Evolutionary conservation across 1,284 basidiomycete genomes (phyloP), one percentile per base, ranked within the genome.

Genomic region (Tilletia walkeri): DNA sequence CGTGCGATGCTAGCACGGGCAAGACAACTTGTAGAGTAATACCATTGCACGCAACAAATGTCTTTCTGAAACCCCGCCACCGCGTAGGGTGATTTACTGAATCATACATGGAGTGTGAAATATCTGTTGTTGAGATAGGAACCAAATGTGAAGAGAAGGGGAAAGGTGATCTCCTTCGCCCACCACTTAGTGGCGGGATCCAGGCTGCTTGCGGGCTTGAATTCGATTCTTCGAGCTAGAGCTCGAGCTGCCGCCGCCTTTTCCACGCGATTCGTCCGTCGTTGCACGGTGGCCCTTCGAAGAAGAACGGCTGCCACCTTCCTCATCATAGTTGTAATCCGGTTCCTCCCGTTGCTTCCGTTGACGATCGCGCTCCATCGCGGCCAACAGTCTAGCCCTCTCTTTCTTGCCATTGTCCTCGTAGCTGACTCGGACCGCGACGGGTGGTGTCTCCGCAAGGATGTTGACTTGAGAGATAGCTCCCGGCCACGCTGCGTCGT

Each of bases 11-110:
- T 63, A 39, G 59, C 59, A 18, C 30, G 59, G 6, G 59, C 59
- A 20, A 38, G 34, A 38, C 30, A 63, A 39, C 59, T 63, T 63
- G 59, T 63, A 63, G 59, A 63, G 36, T 63, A 63, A 63, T 63
- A 63, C 16, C 36, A 30, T 63, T 38, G 36, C 36, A 34, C 20
- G 34, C 54, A 24, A 30, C n/a, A 7, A 56, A 20, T 56, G 54
- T 30, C 54, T 56, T 56, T 34, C 54, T n/a, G 24, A 30, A 30
- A 30, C 16, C 20, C 20, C 54, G 54, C 34, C 54, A 45, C 14
- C 24, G 24, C 24, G 24, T 30, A 30, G 24, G 41, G 41, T 45
- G 41, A 7, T 56, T 56, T 38, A 38, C 54, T 30, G 54, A 12
- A 56, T 56, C 54, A 34, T 20, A 39, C 14, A n/a, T 20, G 10